Evolutionary conservation across 176 grass and related monocot genomes (phyloP).

Genomic region (Thalia dealbata): DNA sequence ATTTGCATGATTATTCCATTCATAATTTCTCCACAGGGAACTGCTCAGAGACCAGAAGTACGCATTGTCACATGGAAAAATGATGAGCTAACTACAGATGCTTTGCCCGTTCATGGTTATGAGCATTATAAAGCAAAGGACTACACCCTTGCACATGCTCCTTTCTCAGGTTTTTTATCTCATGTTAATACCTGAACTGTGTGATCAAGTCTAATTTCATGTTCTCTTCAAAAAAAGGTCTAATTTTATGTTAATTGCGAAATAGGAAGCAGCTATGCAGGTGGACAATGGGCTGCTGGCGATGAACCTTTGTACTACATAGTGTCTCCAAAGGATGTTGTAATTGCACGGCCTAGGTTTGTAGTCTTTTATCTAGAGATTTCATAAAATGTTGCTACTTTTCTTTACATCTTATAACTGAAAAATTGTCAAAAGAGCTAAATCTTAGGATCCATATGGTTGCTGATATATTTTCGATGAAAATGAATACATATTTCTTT

Average conservation of each 20-base stretch:
- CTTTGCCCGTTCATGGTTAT: slow-evolving; percentile 91
- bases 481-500: too few species aligned
- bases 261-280: slow-evolving; percentile 92
- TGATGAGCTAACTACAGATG: slow-evolving; percentile 93
- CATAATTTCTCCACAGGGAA: slow-evolving; percentile 46
- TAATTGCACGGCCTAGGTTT: slow-evolving; percentile 90
- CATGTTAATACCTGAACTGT: neutral
- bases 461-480: too few species aligned
- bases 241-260: slow-evolving; percentile 3
- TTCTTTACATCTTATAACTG: neutral
- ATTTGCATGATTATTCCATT: slow-evolving; percentile 11
- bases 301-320: slow-evolving; percentile 99
- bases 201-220: neutral
- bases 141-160: slow-evolving; percentile 82
- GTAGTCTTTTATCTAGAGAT: slow-evolving; percentile 24
- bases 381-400: neutral
- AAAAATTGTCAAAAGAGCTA: too few species aligned
- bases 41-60: slow-evolving; percentile 86
- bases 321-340: slow-evolving; percentile 95
- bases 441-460: too few species aligned
- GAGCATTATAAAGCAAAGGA: slow-evolving; percentile 97
- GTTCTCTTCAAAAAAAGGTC: neutral
- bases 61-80: slow-evolving; percentile 93
- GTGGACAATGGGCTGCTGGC: slow-evolving; percentile 91
- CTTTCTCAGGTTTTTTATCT: slow-evolving; percentile 62